Base-by-base conservation (phyloP, 345 rosid species). In the Linum trigynum region DNA sequence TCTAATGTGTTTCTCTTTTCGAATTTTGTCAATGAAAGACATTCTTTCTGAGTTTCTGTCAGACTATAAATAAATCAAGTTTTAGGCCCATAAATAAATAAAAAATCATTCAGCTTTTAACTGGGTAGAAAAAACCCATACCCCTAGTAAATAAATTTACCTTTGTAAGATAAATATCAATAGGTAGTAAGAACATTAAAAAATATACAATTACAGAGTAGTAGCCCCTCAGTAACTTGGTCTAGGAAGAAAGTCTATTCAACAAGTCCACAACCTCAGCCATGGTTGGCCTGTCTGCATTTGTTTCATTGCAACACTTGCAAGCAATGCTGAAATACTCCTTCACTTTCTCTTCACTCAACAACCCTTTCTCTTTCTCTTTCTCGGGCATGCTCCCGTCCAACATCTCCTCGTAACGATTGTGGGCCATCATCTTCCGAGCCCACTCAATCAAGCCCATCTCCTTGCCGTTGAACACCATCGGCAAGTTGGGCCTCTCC, bases 381-480 rank as follows among this genome's bases (percentile, higher is more conserved):
- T 0, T 40, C 6, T 23, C 32, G 32, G 32, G 32, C 39, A 76
- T 57, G 7, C 72, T 70, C 0, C 66, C 45, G 45, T 78, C 86
- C 15, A 91, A 67, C 84, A 90, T 89, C 64, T 91, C 90, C 60
- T 66, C 53, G 38, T 71, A 71, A 68, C 74, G 69, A 48, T 77
- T 78, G 38, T 68, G 60, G 3, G 17, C 81, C 75, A 69, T 55
- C 83, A 87, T 71, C 38, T 61, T 55, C 56, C 71, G 71, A 0
- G 83, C 85, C 96, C 96, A 91, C 38, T 80, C 79, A 0, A 82
- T 77, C 41, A 85, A n/a, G 38, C 84, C 84, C 5, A 90, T 75
- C 57, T 78, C 86, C 23, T 62, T 69, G 11, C 72, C 75, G 2
- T 67, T 81, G 0, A 76, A 7, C 64, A 0, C 7, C 53, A 77